phyloP scores from a whole-genome alignment of 306 rosid genomes.

The Prunus padus region DNA sequence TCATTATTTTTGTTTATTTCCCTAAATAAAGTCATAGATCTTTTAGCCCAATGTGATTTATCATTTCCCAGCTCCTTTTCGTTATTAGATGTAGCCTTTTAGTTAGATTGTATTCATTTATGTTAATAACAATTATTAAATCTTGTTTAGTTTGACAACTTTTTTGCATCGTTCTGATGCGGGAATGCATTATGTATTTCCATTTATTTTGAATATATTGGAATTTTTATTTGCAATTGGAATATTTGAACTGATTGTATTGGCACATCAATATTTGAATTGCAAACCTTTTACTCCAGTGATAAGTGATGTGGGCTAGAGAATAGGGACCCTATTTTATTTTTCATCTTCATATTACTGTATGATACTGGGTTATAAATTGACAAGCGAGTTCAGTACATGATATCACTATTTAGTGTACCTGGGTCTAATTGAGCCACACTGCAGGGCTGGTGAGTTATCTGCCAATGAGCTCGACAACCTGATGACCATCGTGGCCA shows the following conservation, averaged over 20 bases:
- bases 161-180: neutral
- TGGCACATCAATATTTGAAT: neutral
- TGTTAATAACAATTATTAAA: neutral
- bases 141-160: neutral
- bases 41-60: neutral
- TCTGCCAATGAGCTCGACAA: conserved; percentile 59
- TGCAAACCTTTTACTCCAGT: neutral
- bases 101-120: neutral
- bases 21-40: neutral
- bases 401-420: neutral
- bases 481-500: conserved; percentile 55
- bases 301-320: neutral
- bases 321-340: neutral
- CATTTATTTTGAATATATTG: neutral
- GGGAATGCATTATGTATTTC: neutral
- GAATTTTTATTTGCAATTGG: neutral
- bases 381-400: neutral
- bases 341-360: neutral
- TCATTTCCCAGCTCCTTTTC: neutral
- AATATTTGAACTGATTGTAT: neutral
- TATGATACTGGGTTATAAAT: neutral
- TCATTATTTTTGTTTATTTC: neutral
- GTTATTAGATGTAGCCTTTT: neutral
- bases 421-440: neutral
- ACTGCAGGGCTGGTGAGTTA: conserved; percentile 67